phyloP scores from a whole-genome alignment of 768 basidiomycete species.

The Exidia glandulosa region DNA sequence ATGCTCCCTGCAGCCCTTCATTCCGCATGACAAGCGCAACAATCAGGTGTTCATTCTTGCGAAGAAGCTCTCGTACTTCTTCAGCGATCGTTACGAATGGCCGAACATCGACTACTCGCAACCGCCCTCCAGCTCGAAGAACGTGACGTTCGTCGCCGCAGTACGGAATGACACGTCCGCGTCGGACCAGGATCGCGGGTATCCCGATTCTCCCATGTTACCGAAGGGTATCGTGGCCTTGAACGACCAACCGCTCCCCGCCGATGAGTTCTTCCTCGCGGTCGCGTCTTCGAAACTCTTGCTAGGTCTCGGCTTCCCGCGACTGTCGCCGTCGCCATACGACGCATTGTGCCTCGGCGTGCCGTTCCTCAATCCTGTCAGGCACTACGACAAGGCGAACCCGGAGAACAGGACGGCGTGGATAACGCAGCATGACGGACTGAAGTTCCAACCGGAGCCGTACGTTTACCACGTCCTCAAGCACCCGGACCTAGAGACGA shows the following conservation, averaged over 20 bases:
- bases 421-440: conserved; percentile 15
- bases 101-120: background rate
- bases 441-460: conserved; percentile 11
- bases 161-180: background rate
- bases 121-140: background rate
- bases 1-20: conserved; percentile 1
- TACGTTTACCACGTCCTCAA: conserved; percentile 14
- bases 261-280: background rate
- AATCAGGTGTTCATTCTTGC: conserved; percentile 4
- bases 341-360: conserved; percentile 12
- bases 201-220: background rate
- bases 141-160: background rate
- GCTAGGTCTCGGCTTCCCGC: conserved; percentile 6
- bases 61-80: conserved; percentile 2
- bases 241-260: background rate
- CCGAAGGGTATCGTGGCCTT: background rate
- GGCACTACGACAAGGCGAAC: conserved; percentile 10
- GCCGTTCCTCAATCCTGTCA: conserved; percentile 21
- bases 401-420: conserved; percentile 14
- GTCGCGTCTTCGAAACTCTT: background rate
- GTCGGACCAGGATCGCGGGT: background rate
- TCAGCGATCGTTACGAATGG: background rate
- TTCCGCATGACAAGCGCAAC: background rate
- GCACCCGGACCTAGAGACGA: background rate
- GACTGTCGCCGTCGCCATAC: conserved; percentile 7